phyloP scores from a whole-genome alignment of 164 flowering plant species.

The Echeveria elegans region DNA sequence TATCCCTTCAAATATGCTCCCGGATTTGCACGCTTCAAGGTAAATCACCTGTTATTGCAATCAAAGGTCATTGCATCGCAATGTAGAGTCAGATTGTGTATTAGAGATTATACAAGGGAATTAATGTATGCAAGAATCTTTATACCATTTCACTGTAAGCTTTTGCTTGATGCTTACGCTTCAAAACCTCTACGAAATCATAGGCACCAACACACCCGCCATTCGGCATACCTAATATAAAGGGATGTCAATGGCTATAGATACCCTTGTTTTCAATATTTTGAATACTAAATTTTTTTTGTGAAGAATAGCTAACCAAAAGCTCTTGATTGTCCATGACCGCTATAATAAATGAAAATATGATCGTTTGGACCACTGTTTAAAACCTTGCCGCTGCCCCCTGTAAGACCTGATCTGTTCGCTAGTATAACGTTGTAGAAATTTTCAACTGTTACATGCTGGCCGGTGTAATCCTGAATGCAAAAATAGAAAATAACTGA shows the following conservation, averaged over 20 bases:
- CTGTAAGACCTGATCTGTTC: slow-evolving; percentile 22
- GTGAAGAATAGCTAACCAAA: slow-evolving; percentile 13
- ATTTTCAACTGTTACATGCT: no score
- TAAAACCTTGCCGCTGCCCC: slow-evolving; percentile 38
- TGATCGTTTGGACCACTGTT: slow-evolving; percentile 24
- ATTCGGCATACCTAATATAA: slow-evolving; percentile 24
- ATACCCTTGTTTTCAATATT: no score
- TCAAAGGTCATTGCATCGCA: not conserved
- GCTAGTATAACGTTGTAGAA: no score
- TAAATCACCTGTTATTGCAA: slow-evolving; percentile 47
- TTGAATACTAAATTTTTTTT: not conserved
- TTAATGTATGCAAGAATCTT: no score
- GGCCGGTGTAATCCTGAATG: no score
- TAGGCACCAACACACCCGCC: slow-evolving; percentile 14
- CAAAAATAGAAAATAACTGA: no score
- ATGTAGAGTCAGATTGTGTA: no score
- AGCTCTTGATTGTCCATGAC: slow-evolving; percentile 25
- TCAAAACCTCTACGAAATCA: slow-evolving; percentile 22
- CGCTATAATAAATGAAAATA: slow-evolving; percentile 29
- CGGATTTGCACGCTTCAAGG: slow-evolving; percentile 79
- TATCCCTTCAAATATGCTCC: slow-evolving; percentile 69
- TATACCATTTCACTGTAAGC: slow-evolving; percentile 22
- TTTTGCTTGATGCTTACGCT: slow-evolving; percentile 20
- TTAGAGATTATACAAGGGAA: no score
- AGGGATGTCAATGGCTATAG: no score